Conservation (phyloP, 2,329 filamentous ascomycete species). For the Colletotrichum karsti region DNA sequence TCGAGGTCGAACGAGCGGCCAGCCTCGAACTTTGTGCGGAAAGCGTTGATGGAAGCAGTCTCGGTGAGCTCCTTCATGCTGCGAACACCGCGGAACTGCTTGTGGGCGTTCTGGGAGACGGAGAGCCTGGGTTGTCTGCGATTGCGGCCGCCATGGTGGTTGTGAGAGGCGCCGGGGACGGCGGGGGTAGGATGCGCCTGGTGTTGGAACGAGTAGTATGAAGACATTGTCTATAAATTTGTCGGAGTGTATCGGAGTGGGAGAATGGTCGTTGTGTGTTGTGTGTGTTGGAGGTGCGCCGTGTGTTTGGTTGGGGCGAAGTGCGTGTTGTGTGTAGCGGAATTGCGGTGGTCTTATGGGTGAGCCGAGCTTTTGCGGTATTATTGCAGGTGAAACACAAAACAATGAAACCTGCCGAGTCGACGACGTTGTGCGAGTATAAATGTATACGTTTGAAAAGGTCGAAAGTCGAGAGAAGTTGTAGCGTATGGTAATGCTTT, state of each 20-base stretch:
- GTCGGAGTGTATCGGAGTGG: background rate
- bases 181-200: slow-evolving; percentile 65
- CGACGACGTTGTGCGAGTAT: slow-evolving; percentile 20
- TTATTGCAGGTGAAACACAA: slow-evolving; percentile 27
- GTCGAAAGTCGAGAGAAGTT: background rate
- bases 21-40: slow-evolving; percentile 89
- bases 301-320: slow-evolving; percentile 21
- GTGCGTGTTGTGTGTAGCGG: slow-evolving; percentile 9
- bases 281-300: background rate
- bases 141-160: slow-evolving; percentile 85
- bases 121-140: slow-evolving; percentile 84
- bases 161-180: slow-evolving; percentile 69
- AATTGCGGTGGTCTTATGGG: slow-evolving; percentile 16
- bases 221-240: slow-evolving; percentile 60
- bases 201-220: slow-evolving; percentile 70
- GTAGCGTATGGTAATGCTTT: slow-evolving; percentile 7
- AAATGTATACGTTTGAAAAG: background rate
- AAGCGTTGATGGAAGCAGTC: slow-evolving; percentile 77
- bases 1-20: slow-evolving; percentile 94
- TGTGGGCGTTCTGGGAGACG: slow-evolving; percentile 82
- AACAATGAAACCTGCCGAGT: slow-evolving; percentile 28
- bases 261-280: slow-evolving; percentile 4
- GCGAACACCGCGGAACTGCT: slow-evolving; percentile 86
- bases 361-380: slow-evolving; percentile 29
- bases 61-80: slow-evolving; percentile 89